Evolutionary conservation across 768 basidiomycete genomes (phyloP).

Genomic region (Antrodiella citrinella): DNA sequence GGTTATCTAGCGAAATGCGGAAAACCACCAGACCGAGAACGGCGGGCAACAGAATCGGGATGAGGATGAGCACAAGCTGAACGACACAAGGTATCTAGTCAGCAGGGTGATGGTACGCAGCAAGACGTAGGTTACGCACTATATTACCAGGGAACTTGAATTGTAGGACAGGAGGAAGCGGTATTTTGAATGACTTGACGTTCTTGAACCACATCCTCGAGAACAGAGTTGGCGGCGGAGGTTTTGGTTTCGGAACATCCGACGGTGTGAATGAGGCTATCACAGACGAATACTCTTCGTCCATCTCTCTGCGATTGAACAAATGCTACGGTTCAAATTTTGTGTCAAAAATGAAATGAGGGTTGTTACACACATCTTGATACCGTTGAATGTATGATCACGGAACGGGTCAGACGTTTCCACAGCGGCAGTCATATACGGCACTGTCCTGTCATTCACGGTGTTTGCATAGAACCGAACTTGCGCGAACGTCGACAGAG

Average conservation of each 20-base stretch:
- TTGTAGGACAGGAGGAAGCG: slow-evolving; percentile 55
- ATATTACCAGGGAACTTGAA: slow-evolving; percentile 63
- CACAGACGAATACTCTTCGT: slow-evolving; percentile 48
- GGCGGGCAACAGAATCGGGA: slow-evolving; percentile 62
- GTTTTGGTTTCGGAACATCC: slow-evolving; percentile 31
- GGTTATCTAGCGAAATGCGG: slow-evolving; percentile 50
- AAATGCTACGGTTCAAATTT: not conserved
- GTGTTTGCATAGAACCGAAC: slow-evolving; percentile 78
- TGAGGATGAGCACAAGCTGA: slow-evolving; percentile 50
- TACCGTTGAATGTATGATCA: slow-evolving; percentile 44
- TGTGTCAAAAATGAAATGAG: not conserved
- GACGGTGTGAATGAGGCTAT: slow-evolving; percentile 46
- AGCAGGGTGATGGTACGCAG: not conserved
- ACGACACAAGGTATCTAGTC: no score
- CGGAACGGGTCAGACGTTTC: slow-evolving; percentile 61
- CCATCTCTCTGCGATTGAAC: slow-evolving; percentile 35
- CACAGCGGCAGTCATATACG: slow-evolving; percentile 73
- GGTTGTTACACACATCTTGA: slow-evolving; percentile 41
- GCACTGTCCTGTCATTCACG: slow-evolving; percentile 72
- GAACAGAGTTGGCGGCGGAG: slow-evolving; percentile 31
- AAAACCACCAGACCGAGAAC: slow-evolving; percentile 45
- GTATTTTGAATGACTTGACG: slow-evolving; percentile 28
- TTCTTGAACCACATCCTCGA: slow-evolving; percentile 39
- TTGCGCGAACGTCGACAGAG: slow-evolving; percentile 55
- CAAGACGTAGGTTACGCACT: slow-evolving; percentile 36